Evolutionary conservation across 2,329 filamentous ascomycete species (phyloP).

Genomic region (Metarhizium rileyi): DNA sequence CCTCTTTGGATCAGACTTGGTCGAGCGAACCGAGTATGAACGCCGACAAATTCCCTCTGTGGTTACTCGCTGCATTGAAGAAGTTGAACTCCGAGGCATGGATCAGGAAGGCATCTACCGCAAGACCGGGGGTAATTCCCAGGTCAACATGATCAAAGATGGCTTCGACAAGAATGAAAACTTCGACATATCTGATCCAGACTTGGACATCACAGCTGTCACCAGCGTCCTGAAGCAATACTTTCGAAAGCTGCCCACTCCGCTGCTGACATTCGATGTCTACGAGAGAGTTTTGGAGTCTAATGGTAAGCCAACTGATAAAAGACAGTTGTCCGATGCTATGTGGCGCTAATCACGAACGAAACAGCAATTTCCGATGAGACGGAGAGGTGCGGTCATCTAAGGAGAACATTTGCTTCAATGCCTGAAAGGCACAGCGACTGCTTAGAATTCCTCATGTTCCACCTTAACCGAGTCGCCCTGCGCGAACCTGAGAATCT

Average conservation of each 20-base stretch:
- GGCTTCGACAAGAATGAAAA: slow-evolving; percentile 82
- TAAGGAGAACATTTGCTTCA: slow-evolving; percentile 64
- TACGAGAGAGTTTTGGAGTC: slow-evolving; percentile 86
- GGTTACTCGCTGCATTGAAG: slow-evolving; percentile 87
- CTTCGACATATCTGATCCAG: slow-evolving; percentile 87
- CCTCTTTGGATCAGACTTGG: slow-evolving; percentile 84
- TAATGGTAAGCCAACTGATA: slow-evolving; percentile 43
- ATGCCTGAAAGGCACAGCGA: slow-evolving; percentile 79
- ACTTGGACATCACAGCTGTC: slow-evolving; percentile 90
- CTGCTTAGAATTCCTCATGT: slow-evolving; percentile 86
- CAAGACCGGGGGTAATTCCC: slow-evolving; percentile 88
- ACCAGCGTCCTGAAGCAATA: slow-evolving; percentile 96
- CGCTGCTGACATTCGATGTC: slow-evolving; percentile 82
- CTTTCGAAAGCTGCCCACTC: slow-evolving; percentile 83
- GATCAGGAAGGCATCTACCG: slow-evolving; percentile 96
- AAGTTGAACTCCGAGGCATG: slow-evolving; percentile 94
- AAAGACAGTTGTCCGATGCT: background rate
- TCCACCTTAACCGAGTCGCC: slow-evolving; percentile 84
- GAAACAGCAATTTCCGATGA: slow-evolving; percentile 51
- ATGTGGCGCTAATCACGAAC: background rate
- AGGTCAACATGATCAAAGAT: slow-evolving; percentile 81
- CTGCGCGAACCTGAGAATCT: slow-evolving; percentile 75
- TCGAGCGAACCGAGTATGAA: slow-evolving; percentile 78
- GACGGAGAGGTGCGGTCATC: slow-evolving; percentile 57
- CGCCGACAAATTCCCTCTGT: slow-evolving; percentile 82